phyloP scores from a whole-genome alignment of 495 filamentous ascomycete species.

The Xylaria castorea region DNA sequence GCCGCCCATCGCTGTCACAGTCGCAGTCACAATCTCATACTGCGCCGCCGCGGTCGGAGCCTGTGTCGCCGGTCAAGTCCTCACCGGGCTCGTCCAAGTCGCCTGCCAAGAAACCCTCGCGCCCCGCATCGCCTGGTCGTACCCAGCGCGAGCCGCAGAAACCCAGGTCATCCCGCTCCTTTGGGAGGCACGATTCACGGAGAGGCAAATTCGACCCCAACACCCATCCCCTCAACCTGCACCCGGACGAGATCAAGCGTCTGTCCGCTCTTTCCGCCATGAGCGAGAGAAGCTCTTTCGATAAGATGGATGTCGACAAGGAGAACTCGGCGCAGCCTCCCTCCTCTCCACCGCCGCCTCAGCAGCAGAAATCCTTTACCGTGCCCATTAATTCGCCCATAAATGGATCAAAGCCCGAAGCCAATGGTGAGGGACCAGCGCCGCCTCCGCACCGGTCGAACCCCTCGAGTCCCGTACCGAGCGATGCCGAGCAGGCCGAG shows the following conservation, averaged over 20 bases:
- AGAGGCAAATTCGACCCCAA: conserved; percentile 67
- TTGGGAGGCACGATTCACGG: conserved; percentile 50
- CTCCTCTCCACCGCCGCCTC: conserved; percentile 52
- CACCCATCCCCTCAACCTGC: conserved; percentile 84
- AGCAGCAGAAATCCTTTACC: conserved; percentile 46
- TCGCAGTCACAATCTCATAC: conserved; percentile 37
- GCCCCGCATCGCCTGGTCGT: conserved; percentile 40
- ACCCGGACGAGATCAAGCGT: conserved; percentile 80
- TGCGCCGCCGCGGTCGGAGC: conserved; percentile 35
- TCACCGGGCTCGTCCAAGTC: conserved; percentile 32
- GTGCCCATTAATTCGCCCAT: conserved; percentile 40
- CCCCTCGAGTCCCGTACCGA: conserved; percentile 63
- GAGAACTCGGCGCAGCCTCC: conserved; percentile 61
- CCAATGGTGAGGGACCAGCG: conserved; percentile 63
- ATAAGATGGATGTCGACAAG: conserved; percentile 81
- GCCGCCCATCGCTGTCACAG: conserved; percentile 35
- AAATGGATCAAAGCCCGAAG: conserved; percentile 45
- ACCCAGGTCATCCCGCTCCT: conserved; percentile 49
- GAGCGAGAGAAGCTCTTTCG: conserved; percentile 63
- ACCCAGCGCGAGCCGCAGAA: conserved; percentile 37
- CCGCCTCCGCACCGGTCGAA: conserved; percentile 80
- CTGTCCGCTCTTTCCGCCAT: conserved; percentile 73
- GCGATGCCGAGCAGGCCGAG: conserved; percentile 75
- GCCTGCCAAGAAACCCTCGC: conserved; percentile 36
- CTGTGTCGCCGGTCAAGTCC: conserved; percentile 39